Conservation (phyloP, 2,329 filamentous ascomycete genomes). For the Curvularia sp. region DNA sequence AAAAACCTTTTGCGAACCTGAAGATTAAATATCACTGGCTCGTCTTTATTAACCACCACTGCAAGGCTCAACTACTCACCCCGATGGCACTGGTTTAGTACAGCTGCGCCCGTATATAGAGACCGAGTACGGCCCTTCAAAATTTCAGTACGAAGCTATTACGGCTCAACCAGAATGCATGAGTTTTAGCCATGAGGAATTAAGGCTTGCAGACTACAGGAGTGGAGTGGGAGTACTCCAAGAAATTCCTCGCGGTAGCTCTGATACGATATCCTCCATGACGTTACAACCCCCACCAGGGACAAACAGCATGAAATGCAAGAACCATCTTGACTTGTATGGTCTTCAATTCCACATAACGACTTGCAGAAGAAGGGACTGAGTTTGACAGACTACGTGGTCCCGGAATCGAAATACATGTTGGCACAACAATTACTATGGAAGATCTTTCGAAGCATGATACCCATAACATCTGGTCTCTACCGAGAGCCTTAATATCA, state of each 20-base stretch:
- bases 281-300: conserved; percentile 2
- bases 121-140: background rate
- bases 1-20: background rate
- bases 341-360: background rate
- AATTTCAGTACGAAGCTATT: background rate
- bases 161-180: conserved; percentile 2
- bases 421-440: conserved; percentile 7
- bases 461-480: conserved; percentile 10
- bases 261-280: background rate
- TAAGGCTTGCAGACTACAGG: conserved; percentile 10
- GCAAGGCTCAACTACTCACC: background rate
- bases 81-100: background rate
- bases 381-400: conserved; percentile 14
- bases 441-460: background rate
- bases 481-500: conserved; percentile 22
- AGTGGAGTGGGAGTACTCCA: conserved; percentile 1
- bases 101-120: background rate
- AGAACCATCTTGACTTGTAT: conserved; percentile 12
- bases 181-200: conserved; percentile 4
- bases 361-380: background rate
- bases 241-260: background rate
- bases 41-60: background rate
- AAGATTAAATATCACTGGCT: background rate
- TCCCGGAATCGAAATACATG: conserved; percentile 12
- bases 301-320: conserved; percentile 5